Base-by-base conservation (phyloP, 768 basidiomycete genomes). In the Arthromyces matolae region DNA sequence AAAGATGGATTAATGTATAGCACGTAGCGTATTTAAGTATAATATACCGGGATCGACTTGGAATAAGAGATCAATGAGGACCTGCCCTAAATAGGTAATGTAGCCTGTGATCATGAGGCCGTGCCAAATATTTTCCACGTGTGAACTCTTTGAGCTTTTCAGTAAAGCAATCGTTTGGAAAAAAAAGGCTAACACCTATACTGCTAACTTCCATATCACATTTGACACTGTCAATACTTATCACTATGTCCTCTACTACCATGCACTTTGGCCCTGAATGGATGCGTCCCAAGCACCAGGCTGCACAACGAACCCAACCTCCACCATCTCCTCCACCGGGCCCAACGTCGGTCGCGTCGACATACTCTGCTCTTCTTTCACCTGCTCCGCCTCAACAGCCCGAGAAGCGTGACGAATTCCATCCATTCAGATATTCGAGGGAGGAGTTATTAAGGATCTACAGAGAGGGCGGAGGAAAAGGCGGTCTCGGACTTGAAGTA, bases 231-330 rank as follows among this genome's bases (percentile, higher is more conserved):
- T 53, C 50, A 62, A 59, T 39, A n/a, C n/a, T n/a, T n/a, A 49
- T 41, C 52, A 57, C 43, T 50, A 78, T 79, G 77, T 73, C 78
- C 51, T 70, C 75, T 52, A 71, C 86, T 53, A 84, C 87, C 9
- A 86, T 92, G 81, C 89, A 91, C 65, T 92, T 92, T 74, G 89
- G 88, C 60, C 89, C 89, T 38, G 89, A 92, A 70, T 92, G 89
- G 89, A 91, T 92, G 89, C 82, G 89, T 60, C 78, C 83, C 56
- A 90, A 90, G 71, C 80, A 78, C 52, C 79, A 80, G 48, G 66
- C 75, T 37, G 64, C 76, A 36, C 57, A 75, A 52, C 80, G 76
- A 60, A 67, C 73, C 34, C 82, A 75, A 53, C 73, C 64, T 42
- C 77, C 79, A 41, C 75, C 86, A 13, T 76, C 86, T 2, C 79